Evolutionary conservation across 371 early-diverging fungal genomes (phyloP).

Genomic region (Syncephalis plumigaleata): DNA sequence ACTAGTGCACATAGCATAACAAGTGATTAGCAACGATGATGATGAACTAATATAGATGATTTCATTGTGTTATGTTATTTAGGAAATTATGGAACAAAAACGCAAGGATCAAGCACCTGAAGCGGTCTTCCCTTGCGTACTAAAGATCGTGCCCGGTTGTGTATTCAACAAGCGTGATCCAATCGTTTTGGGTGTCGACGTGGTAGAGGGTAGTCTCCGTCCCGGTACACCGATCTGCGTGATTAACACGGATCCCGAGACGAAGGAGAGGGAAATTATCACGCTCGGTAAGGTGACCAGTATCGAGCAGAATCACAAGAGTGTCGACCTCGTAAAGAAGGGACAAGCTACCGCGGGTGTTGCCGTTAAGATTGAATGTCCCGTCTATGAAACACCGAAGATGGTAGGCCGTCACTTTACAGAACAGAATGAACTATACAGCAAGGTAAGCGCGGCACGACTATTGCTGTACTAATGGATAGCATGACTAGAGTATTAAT

Average conservation of each 20-base stretch:
- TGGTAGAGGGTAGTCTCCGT: constrained; percentile 85
- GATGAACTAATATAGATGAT: constrained; percentile 1
- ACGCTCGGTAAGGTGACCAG: constrained; percentile 87
- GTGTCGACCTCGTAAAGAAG: constrained; percentile 65
- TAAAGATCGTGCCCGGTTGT: constrained; percentile 89
- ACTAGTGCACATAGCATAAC: constrained; percentile 5
- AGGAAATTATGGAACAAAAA: constrained; percentile 61
- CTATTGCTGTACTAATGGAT: too few species aligned
- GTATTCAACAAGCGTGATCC: constrained; percentile 96
- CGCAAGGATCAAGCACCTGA: constrained; percentile 74
- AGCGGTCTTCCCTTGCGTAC: constrained; percentile 93
- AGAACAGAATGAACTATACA: constrained; percentile 64
- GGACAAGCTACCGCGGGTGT: constrained; percentile 80
- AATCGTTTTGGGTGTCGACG: constrained; percentile 96
- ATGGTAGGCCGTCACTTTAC: constrained; percentile 94
- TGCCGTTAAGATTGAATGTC: constrained; percentile 92
- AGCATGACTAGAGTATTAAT: too few species aligned
- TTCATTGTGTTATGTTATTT: constrained; percentile 9
- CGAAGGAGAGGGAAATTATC: constrained; percentile 44
- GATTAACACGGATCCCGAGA: constrained; percentile 58
- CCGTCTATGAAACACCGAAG: constrained; percentile 73
- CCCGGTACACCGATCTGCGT: constrained; percentile 95
- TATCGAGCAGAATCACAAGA: constrained; percentile 94
- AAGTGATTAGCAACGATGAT: background rate
- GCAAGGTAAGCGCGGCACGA: too few species aligned